Conservation (phyloP, 306 rosid genomes). For the Hippophae gyantsensis region DNA sequence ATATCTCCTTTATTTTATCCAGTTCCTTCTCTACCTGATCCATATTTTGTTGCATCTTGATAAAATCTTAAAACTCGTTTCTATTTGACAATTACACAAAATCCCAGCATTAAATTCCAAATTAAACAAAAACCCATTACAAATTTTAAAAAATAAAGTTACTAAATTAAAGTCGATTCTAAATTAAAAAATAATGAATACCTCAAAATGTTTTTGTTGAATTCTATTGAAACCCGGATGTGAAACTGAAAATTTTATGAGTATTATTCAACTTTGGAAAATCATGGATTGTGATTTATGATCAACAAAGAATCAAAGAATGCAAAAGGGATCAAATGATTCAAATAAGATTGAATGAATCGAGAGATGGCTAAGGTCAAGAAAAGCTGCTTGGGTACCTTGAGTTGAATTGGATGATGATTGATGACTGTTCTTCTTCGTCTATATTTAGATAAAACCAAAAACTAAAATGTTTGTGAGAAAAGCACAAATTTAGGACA, state of each 20-base stretch:
- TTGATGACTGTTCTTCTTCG: neutral
- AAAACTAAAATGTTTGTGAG: neutral
- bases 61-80: no score
- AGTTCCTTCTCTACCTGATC: slow-evolving; percentile 23
- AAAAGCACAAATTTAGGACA: slow-evolving; percentile 6
- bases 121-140: neutral
- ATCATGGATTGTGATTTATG: no score
- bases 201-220: neutral
- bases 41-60: slow-evolving; percentile 25
- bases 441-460: neutral
- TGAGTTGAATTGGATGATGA: neutral
- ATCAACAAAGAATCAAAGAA: neutral
- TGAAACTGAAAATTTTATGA: no score
- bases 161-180: neutral
- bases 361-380: neutral
- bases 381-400: neutral
- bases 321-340: neutral
- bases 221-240: no score
- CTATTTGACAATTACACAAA: neutral
- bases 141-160: neutral
- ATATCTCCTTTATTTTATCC: slow-evolving; percentile 17
- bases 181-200: neutral
- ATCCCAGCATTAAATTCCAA: neutral
- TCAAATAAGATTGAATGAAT: no score
- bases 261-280: no score